Evolutionary conservation across 805 yeast species (phyloP), one percentile per base, ranked within the genome.

Genomic region (Cyberlindnera americana): DNA sequence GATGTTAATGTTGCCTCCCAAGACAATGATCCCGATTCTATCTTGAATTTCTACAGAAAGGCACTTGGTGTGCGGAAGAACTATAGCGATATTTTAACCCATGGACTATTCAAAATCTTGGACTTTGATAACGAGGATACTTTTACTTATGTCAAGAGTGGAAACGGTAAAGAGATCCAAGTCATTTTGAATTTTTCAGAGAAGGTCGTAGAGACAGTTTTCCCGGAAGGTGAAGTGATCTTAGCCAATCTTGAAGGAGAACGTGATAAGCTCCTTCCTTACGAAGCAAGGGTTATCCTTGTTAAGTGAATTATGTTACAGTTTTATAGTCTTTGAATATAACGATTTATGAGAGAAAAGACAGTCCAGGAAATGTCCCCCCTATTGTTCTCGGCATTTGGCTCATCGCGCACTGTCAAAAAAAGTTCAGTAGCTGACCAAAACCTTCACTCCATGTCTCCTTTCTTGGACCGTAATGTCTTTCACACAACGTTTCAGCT

Each of bases 1-100:
- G 69, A 67, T 34, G 65, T 75, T 52, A 77, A 77, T 43, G 80
- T 67, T 17, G 69, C 63, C 8, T 54, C 65, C 4, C 78, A 75
- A 53, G 52, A 60, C 16, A 47, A 62, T 33, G 77, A 75, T 52
- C 69, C 70, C 5, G 47, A 66, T 33, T 74, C 80, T 0, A 61
- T 73, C 23, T 62, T 67, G 46, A 51, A 56, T 44, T 75, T 72
- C 59, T 75, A 73, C 69, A 63, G 63, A 44, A 61, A 62, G 46
- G 66, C 71, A 6, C 51, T 76, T 46, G 48, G 50, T 29, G 41
- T 66, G n/a, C 69, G 82, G 60, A 73, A 72, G 54, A 55, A 57
- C 30, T 54, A 66, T 60, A 65, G 64, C 47, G 75, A 73, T 28
- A 43, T 67, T 12, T 57, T 73, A 37, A 61, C 67, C 29, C 69